Evolutionary conservation across 176 grass and related monocot species (phyloP), one percentile per base, ranked within the genome.

Genomic region (Puccinellia tenuiflora): DNA sequence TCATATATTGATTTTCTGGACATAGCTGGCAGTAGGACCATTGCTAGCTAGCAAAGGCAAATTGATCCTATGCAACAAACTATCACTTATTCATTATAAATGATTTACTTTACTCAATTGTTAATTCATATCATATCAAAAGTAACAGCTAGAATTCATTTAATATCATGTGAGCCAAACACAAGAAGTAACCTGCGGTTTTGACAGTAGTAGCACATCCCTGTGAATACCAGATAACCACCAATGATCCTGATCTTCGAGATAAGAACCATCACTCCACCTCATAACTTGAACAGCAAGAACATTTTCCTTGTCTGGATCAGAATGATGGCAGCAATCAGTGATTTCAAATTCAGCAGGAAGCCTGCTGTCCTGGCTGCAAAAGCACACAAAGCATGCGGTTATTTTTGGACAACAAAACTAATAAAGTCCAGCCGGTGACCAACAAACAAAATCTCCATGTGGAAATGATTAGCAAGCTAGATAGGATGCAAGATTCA

Each of bases 221-320:
- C 96, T 80, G 52, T 95, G 96, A 93, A 98, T 98, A 83, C 96
- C 96, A 75, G 96, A 98, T 24, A 95, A 33, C 96, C 92, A 85
- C 96, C 96, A 98, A 81, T 98, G 96, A 24, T 98, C 96, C 79
- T 98, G 96, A 88, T 98, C 96, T 90, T 98, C 96, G 45, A 98
- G 87, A 93, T 98, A 98, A 37, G 96, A 95, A 51, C 96, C 96
- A 85, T 93, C 93, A 79, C 96, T 98, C 96, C 96, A 98, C 78
- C 96, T 91, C 89, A 98, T 91, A 20, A 98, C 91, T 91, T 98
- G 96, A 76, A 98, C 91, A 51, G 92, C 88, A 80, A 98, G 90
- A 92, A 98, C 67, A 87, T 98, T 98, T 77, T 85, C 88, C 71
- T 88, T 84, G 43, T 83, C 91, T 53, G 87, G 95, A 77, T 93